Evolutionary conservation across 139 green algal genomes (phyloP), one percentile per base, ranked within the genome.

Genomic region (Penium margaritaceum): DNA sequence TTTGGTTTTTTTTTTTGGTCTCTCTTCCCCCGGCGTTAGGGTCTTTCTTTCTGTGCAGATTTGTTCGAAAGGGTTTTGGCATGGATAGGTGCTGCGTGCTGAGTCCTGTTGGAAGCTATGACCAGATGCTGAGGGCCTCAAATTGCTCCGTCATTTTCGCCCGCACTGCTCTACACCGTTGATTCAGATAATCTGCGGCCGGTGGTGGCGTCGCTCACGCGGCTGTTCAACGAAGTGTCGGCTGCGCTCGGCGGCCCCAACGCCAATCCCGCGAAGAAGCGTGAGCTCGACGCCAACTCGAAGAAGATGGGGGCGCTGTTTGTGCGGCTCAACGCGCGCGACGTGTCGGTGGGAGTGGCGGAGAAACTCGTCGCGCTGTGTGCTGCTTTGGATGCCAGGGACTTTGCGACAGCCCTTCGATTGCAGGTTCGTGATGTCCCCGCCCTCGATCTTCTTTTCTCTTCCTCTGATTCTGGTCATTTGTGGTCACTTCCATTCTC

Each of bases 271-370:
- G 68, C 44, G 39, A 94, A 92, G 83, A 90, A 88, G 83, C 87
- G 91, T 1, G 94, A 98, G 74, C 90, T 95, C 73, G 93, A 97
- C n/a, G 93, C 97, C 90, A 93, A 91, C 79, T 87, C 75, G 44
- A 90, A 88, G 72, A 88, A 89, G 62, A 64, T 98, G 47, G 94
- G 90, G 3, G 63, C 67, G 63, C 87, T 99, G 41, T 90, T 97
- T 55, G 97, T 88, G 88, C 84, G 86, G 65, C 74, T 98, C 34
- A 96, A 96, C 76, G 66, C 76, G 36, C 85, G 85, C 2, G 83
- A 95, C 53, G 82, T 97, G 29, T 88, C 78, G 21, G 51, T 60
- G 9, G 12, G 9, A 17, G 90, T 97, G 5, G 44, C 83, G 3
- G 78, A 63, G 9, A 91, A 94, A 81, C 84, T 98, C 74, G 55